Percentiles rank a stretch among this genome's conserved stretches.
phyloP scores from a whole-genome alignment of 148 eudicot species.

The Chenopodium album region DNA sequence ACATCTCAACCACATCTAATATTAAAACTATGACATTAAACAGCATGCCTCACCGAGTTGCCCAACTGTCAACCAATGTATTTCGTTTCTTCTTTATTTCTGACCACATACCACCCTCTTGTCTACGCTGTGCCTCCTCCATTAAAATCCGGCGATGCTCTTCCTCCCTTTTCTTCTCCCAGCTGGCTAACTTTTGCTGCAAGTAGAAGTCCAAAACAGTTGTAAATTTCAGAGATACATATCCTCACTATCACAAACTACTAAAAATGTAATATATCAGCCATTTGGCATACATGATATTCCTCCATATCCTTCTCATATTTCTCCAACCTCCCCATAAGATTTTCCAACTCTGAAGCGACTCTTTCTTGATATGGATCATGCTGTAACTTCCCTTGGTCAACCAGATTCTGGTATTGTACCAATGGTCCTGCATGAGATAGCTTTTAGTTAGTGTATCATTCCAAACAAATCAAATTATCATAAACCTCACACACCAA shows the following conservation, averaged over 20 bases:
- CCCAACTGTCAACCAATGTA: slow-evolving; percentile 44
- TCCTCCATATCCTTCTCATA: slow-evolving; percentile 87
- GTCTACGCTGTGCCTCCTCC: slow-evolving; percentile 79
- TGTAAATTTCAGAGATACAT: slow-evolving; percentile 18
- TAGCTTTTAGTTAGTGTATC: not conserved
- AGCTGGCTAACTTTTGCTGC: slow-evolving; percentile 59
- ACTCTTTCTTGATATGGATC: slow-evolving; percentile 87
- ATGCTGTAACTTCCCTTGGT: slow-evolving; percentile 72
- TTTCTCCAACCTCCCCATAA: slow-evolving; percentile 65
- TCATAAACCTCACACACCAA: not conserved
- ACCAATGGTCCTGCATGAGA: slow-evolving; percentile 57
- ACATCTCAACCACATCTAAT: not conserved
- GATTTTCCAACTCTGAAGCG: slow-evolving; percentile 70
- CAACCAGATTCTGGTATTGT: slow-evolving; percentile 62
- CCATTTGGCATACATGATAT: slow-evolving; percentile 51
- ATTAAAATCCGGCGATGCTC: slow-evolving; percentile 63
- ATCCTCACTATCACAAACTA: not conserved
- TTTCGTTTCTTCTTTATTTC: slow-evolving; percentile 49
- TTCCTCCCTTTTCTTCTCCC: slow-evolving; percentile 71
- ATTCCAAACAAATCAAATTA: not conserved
- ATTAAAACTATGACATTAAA: not conserved
- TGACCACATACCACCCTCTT: slow-evolving; percentile 48
- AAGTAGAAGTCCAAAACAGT: slow-evolving; percentile 11
- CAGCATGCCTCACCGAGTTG: slow-evolving; percentile 49
- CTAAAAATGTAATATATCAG: slow-evolving; percentile 1